These are phyloP conservation scores for Termitomyces heimii DNA, from an alignment of 768 basidiomycete species.

Conservation along the genomic window DNA sequence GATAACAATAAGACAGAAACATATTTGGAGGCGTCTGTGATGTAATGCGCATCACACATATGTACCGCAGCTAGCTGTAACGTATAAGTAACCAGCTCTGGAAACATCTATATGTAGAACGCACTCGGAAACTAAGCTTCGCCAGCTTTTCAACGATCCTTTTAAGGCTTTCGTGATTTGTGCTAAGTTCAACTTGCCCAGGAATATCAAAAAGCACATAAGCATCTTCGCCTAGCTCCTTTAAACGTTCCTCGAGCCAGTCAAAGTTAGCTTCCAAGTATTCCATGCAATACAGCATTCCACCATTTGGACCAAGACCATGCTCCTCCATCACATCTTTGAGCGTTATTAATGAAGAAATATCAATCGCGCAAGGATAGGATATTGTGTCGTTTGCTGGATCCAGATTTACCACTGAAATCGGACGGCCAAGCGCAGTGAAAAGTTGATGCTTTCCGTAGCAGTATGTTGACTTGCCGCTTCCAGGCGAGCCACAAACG, in stretches of 20 bases:
- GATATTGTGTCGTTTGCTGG: conserved; percentile 88
- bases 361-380: conserved; percentile 87
- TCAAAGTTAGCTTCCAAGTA: conserved; percentile 95
- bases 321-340: conserved; percentile 81
- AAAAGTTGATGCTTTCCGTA: conserved; percentile 87
- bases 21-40: conserved; percentile 94
- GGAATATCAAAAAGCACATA: conserved; percentile 95
- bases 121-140: conserved; percentile 81
- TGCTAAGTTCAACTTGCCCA: conserved; percentile 96
- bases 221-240: conserved; percentile 60
- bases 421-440: conserved; percentile 77
- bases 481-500: conserved; percentile 81
- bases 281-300: conserved; percentile 94
- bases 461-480: conserved; percentile 86
- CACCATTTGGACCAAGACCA: conserved; percentile 91
- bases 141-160: conserved; percentile 64
- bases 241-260: conserved; percentile 69
- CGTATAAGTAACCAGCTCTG: background rate
- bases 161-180: conserved; percentile 89
- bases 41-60: conserved; percentile 94
- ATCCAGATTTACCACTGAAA: conserved; percentile 92
- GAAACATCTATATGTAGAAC: conserved; percentile 20
- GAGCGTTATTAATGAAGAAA: conserved; percentile 81
- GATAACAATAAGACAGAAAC: conserved; percentile 89
- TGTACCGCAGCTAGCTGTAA: conserved; percentile 86